Base-by-base conservation (phyloP, 179 eudicot species). In the Heliamphora pulchella region DNA sequence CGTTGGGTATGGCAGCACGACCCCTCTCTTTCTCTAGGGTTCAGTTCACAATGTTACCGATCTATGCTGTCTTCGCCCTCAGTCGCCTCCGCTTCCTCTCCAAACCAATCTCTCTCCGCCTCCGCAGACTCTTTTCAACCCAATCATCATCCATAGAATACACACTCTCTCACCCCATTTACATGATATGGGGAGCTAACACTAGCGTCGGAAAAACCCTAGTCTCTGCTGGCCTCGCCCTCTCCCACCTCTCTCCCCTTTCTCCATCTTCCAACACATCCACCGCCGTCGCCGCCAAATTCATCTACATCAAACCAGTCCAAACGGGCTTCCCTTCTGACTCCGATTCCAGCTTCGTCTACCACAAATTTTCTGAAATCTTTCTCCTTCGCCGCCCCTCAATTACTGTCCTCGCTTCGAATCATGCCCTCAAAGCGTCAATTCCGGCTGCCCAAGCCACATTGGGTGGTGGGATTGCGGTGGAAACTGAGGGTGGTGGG, bases 161-260 rank as follows among this genome's bases (percentile, higher is more conserved):
- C 87, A 88, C 97, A 0, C 94, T 94, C 77, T 85, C 91, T 2
- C 94, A 93, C 86, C 98, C 98, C 0, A 89, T 89, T 66, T 93
- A 90, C 91, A 91, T 90, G 64, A 82, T 94, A 11, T 94, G 98
- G 97, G 94, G 93, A 64, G 66, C 98, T 86, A 94, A 94, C 89
- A 94, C 98, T 39, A 87, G 86, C 83, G 89, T 94, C 67, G 98
- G 98, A 44, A 94, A 94, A 88, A 91, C 98, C 90, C 97, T 93
- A 31, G 89, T 94, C 61, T 94, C 98, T 71, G 87, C 97, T 46
- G 96, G 93, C 80, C 81, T 93, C 44, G 92, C 97, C 67, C 78
- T 89, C 15, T 82, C 97, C 73, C 76, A 88, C 17, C 73, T 80
- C 53, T 78, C 87, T 22, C 74, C 73, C 46, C 43, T 81, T 8